A percentile compares a stretch with the other conserved stretches of the same genome.
Evolutionary conservation across 495 filamentous ascomycete genomes (phyloP).

Genomic region (Neurospora hispaniola): DNA sequence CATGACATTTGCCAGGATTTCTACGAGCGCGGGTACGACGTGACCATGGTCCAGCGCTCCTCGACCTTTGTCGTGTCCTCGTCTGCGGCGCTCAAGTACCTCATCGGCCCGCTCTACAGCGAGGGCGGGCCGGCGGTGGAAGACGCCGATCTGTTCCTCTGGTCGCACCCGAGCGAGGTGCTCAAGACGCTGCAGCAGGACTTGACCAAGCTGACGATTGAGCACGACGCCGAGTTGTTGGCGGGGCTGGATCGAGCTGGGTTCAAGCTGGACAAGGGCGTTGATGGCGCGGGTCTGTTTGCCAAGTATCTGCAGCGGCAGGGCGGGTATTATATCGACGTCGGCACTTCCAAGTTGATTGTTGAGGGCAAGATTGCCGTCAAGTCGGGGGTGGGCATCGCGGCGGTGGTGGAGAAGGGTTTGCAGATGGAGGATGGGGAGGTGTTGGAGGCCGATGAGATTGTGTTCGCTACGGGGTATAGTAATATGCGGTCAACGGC

Average conservation of each 20-base stretch:
- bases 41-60: slow-evolving; percentile 75
- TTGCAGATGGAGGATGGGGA: slow-evolving; percentile 57
- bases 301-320: slow-evolving; percentile 69
- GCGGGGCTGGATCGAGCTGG: slow-evolving; percentile 54
- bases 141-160: slow-evolving; percentile 50
- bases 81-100: slow-evolving; percentile 33
- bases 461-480: slow-evolving; percentile 78
- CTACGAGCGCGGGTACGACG: slow-evolving; percentile 69
- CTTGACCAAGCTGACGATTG: slow-evolving; percentile 34
- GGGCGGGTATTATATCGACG: slow-evolving; percentile 76
- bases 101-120: slow-evolving; percentile 49
- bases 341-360: slow-evolving; percentile 64
- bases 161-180: slow-evolving; percentile 47
- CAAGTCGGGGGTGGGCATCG: slow-evolving; percentile 59
- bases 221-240: slow-evolving; percentile 43
- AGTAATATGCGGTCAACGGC: slow-evolving; percentile 62
- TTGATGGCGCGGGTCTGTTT: slow-evolving; percentile 53
- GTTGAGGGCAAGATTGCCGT: slow-evolving; percentile 66
- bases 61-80: slow-evolving; percentile 60
- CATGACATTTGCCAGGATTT: slow-evolving; percentile 81
- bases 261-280: slow-evolving; percentile 59
- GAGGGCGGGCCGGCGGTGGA: slow-evolving; percentile 51
- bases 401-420: slow-evolving; percentile 47
- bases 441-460: slow-evolving; percentile 63
- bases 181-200: slow-evolving; percentile 45